Evolutionary conservation across 441 rosid species (phyloP).

Genomic region (Lagerstroemia fauriei): DNA sequence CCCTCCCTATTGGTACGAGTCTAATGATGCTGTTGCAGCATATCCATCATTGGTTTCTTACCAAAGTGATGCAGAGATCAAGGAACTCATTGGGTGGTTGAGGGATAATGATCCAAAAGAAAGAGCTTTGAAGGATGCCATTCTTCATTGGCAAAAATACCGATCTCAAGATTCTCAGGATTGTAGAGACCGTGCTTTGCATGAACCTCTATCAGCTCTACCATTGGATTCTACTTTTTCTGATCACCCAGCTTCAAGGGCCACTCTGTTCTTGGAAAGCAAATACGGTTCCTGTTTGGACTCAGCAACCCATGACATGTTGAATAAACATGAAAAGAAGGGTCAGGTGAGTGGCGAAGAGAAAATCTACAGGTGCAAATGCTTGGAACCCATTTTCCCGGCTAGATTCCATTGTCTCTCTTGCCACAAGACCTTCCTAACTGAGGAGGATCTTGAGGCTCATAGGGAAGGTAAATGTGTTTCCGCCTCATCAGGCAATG

Average conservation of each 20-base stretch:
- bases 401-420: slow-evolving; percentile 73
- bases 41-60: slow-evolving; percentile 62
- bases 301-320: slow-evolving; percentile 41
- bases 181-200: slow-evolving; percentile 36
- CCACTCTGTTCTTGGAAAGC: slow-evolving; percentile 66
- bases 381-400: slow-evolving; percentile 84
- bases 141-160: slow-evolving; percentile 59
- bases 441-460: slow-evolving; percentile 54
- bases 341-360: slow-evolving; percentile 48
- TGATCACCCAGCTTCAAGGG: slow-evolving; percentile 62
- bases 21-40: slow-evolving; percentile 41
- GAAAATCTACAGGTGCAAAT: slow-evolving; percentile 69
- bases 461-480: slow-evolving; percentile 66
- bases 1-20: slow-evolving; percentile 54
- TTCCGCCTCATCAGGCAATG: slow-evolving; percentile 42
- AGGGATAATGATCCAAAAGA: slow-evolving; percentile 61
- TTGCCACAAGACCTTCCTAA: slow-evolving; percentile 74
- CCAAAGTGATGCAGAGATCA: slow-evolving; percentile 73
- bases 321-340: slow-evolving; percentile 58
- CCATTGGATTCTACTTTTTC: slow-evolving; percentile 33
- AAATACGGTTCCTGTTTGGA: slow-evolving; percentile 63
- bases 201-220: slow-evolving; percentile 35
- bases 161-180: slow-evolving; percentile 52
- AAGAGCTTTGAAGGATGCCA: slow-evolving; percentile 73
- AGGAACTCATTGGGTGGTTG: slow-evolving; percentile 73